These are phyloP conservation scores for Irpex sp. DNA, from an alignment of 1,284 basidiomycete species.

Conservation along the genomic window DNA sequence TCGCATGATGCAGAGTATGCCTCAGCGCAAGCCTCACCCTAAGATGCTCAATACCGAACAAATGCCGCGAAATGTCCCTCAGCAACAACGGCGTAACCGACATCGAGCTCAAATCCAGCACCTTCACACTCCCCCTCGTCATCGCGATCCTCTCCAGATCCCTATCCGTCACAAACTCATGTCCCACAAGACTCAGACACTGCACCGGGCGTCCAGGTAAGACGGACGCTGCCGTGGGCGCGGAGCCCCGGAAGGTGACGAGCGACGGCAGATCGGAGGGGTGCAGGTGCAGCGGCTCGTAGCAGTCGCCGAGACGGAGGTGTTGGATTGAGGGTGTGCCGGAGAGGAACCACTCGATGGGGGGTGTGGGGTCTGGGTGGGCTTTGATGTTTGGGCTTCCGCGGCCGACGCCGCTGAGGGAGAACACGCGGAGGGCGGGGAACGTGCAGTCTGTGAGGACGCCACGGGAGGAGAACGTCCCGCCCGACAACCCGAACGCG, in stretches of 20 bases:
- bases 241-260: conserved; percentile 51
- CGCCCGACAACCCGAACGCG: conserved; percentile 36
- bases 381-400: conserved; percentile 23
- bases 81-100: conserved; percentile 51
- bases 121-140: conserved; percentile 40
- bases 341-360: conserved; percentile 37
- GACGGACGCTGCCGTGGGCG: conserved; percentile 49
- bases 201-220: conserved; percentile 56
- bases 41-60: conserved; percentile 44
- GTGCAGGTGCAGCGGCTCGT: conserved; percentile 31
- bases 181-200: conserved; percentile 48
- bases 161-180: conserved; percentile 47
- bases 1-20: conserved; percentile 57
- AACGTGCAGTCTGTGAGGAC: conserved; percentile 26
- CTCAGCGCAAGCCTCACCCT: conserved; percentile 54
- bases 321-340: conserved; percentile 36
- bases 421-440: conserved; percentile 39
- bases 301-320: conserved; percentile 47
- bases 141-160: conserved; percentile 46
- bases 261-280: conserved; percentile 39
- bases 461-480: conserved; percentile 18
- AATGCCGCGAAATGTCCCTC: conserved; percentile 46
- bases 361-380: conserved; percentile 31
- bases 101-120: conserved; percentile 54
- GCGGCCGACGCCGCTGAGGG: conserved; percentile 46